phyloP scores from a whole-genome alignment of 2,329 filamentous ascomycete species.

The Emergomyces orientalis region DNA sequence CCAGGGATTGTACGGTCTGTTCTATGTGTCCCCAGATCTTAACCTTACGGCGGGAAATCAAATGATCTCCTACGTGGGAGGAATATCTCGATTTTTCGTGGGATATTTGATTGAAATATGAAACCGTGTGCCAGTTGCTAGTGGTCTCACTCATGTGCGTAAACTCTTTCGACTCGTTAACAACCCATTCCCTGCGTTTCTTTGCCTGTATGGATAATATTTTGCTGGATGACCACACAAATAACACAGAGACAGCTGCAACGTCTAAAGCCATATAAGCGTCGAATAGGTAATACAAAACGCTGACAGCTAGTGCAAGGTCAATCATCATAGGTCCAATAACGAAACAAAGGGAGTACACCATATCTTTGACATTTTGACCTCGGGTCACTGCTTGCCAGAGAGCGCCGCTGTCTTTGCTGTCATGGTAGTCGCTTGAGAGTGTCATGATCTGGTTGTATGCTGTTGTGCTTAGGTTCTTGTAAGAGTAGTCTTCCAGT shows the following conservation, averaged over 20 bases:
- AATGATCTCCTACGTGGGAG: conserved; percentile 30
- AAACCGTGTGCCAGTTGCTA: conserved; percentile 52
- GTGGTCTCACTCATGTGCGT: conserved; percentile 51
- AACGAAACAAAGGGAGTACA: conserved; percentile 52
- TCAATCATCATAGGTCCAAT: conserved; percentile 55
- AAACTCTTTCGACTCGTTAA: conserved; percentile 41
- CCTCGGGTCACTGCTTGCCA: conserved; percentile 58
- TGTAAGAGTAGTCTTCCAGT: conserved; percentile 50
- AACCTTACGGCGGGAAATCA: conserved; percentile 30
- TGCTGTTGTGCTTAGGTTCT: conserved; percentile 49
- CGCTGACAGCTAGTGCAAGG: conserved; percentile 48
- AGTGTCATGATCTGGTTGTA: conserved; percentile 61
- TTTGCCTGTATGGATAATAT: conserved; percentile 33
- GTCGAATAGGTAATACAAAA: conserved; percentile 57
- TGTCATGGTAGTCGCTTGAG: conserved; percentile 61
- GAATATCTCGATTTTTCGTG: conserved; percentile 46
- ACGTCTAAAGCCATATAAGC: conserved; percentile 48
- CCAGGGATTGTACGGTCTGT: conserved; percentile 35
- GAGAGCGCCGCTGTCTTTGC: conserved; percentile 55
- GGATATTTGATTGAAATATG: conserved; percentile 47
- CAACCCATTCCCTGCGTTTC: conserved; percentile 30
- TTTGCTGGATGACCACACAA: conserved; percentile 42
- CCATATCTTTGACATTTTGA: conserved; percentile 48
- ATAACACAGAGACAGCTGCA: conserved; percentile 40
- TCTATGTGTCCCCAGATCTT: conserved; percentile 27